Evolutionary conservation across 2,329 filamentous ascomycete genomes (phyloP).

Genomic region (Lachnellula arida): DNA sequence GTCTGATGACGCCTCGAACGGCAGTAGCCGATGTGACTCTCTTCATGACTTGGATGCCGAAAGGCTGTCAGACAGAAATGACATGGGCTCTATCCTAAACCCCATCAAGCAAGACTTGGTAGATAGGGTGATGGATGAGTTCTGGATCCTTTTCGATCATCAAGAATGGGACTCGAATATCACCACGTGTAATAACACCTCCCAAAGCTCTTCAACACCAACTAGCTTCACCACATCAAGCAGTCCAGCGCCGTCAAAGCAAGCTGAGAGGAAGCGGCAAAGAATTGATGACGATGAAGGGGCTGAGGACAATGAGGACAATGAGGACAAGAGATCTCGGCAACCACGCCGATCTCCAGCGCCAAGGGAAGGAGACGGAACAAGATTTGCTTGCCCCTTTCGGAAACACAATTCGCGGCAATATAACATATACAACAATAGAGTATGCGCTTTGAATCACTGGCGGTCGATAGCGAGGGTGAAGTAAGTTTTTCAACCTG

Average conservation of each 20-base stretch:
- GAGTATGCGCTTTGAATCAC: constrained; percentile 11
- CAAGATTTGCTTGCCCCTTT: constrained; percentile 19
- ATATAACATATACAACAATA: constrained; percentile 12
- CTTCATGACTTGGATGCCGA: not conserved
- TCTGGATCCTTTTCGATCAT: constrained; percentile 12
- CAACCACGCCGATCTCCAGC: not conserved
- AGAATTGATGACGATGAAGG: constrained; percentile 2
- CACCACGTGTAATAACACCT: constrained; percentile 37
- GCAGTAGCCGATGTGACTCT: not conserved
- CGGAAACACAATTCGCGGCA: constrained; percentile 13
- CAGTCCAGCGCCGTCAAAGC: not conserved
- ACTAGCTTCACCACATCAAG: not conserved
- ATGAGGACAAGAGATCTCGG: constrained; percentile 1
- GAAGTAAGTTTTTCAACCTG: constrained; percentile 9
- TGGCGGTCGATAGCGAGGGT: constrained; percentile 12
- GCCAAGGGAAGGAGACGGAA: not conserved
- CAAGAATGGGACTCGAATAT: constrained; percentile 34
- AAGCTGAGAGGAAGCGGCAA: constrained; percentile 9
- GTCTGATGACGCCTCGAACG: not conserved
- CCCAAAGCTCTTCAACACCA: constrained; percentile 30
- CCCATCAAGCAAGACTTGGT: constrained; percentile 5
- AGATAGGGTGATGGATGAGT: constrained; percentile 14
- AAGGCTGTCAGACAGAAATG: not conserved
- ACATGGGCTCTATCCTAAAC: constrained; percentile 19
- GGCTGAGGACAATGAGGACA: not conserved